A percentile compares a stretch with the other conserved stretches of the same genome.
These are phyloP conservation scores for Coelomomyces lativittatus DNA, from an alignment of 371 early-diverging fungal genomes.

Conservation along the genomic window DNA sequence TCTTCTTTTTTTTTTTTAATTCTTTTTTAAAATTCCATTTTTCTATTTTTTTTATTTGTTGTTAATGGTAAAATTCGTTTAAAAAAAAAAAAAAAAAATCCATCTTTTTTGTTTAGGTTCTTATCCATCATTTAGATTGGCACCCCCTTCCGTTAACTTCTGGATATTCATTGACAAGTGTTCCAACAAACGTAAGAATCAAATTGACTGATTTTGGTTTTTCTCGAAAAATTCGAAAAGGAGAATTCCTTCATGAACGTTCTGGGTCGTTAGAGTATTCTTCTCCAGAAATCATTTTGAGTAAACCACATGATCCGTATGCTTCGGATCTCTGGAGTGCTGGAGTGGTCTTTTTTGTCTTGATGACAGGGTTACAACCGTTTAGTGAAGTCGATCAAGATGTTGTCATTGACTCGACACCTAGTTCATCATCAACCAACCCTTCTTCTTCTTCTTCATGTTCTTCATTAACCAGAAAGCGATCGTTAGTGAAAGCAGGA, in stretches of 20 bases:
- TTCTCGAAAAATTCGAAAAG: neutral
- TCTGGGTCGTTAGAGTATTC: conserved; percentile 2
- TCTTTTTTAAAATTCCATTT: neutral
- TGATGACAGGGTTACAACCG: neutral
- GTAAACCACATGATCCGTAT: neutral
- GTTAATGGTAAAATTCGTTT: too few relatives aligned
- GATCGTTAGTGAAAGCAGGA: neutral
- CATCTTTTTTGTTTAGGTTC: too few relatives aligned
- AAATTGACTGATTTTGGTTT: conserved; percentile 1
- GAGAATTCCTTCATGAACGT: neutral
- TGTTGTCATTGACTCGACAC: conserved; percentile 1
- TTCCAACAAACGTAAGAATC: too few relatives aligned
- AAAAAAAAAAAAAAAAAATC: too few relatives aligned
- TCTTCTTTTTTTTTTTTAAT: neutral
- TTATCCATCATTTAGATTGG: too few relatives aligned
- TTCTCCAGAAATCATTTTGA: neutral
- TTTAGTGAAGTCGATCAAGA: neutral
- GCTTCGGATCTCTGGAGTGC: neutral
- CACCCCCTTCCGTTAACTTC: too few relatives aligned
- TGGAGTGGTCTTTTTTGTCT: neutral
- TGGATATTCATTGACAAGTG: too few relatives aligned
- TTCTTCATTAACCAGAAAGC: neutral
- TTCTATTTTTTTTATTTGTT: neutral
- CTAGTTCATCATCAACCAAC: neutral
- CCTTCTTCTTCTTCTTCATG: neutral